Base-by-base conservation (phyloP, 768 basidiomycete species). In the Trametes maxima region DNA sequence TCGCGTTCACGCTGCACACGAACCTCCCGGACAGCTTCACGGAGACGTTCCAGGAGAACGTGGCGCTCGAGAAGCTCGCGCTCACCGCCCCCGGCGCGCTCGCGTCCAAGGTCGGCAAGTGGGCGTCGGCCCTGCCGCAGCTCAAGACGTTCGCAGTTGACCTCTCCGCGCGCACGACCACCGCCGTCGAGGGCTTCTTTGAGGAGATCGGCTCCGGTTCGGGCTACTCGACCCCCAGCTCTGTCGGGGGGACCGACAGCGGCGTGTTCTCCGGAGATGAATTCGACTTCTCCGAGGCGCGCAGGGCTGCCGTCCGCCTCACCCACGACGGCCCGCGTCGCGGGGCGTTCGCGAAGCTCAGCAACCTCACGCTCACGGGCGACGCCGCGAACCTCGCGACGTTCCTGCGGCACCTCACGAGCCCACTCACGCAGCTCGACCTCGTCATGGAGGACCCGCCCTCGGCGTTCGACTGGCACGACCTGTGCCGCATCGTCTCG, bases 151-250 rank as follows among this genome's bases (percentile, higher is more conserved):
- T 92, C 59, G 84, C 88, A 68, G 77, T 92, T 49, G 90, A 92
- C 70, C 79, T 92, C 24, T 84, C 88, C 0, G 87, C 85, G 57
- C 78, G 88, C 57, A 83, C 86, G 3, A 74, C 81, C 55, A 84
- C 84, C 33, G 86, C 87, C 0, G 86, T 91, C n/a, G 88, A 90
- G 74, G 87, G 87, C 19, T 92, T 92, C 73, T 92, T 92, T 71
- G 85, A 86, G 69, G 85, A 89, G 54, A 76, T 91, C 64, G 75
- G 77, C 63, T 76, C 81, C 16, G 79, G 82, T 43, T 90, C 89
- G 0, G 90, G 90, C n/a, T 78, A 79, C 62, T 83, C 83, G 28
- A 88, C 89, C 13, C 90, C 90, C 6, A 84, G 80, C 63, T 89
- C 88, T 12, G 80, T 84, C 14, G 80, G 76, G 24, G 85, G 88